Evolutionary conservation across 2,329 filamentous ascomycete genomes (phyloP).

Genomic region (Aspergillus sp.): DNA sequence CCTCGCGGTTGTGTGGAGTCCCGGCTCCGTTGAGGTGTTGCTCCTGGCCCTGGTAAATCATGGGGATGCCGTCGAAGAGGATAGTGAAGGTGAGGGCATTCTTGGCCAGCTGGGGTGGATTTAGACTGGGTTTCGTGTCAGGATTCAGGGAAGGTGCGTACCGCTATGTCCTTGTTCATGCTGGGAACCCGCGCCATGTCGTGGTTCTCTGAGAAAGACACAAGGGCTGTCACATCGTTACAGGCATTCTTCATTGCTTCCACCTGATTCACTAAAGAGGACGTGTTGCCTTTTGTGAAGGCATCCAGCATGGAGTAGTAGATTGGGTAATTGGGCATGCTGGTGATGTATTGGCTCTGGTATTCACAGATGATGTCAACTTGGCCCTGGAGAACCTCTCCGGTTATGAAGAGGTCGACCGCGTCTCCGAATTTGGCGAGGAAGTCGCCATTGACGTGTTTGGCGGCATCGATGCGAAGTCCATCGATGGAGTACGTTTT

Average conservation of each 20-base stretch:
- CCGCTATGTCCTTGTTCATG: slow-evolving; percentile 49
- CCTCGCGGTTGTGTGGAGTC: slow-evolving; percentile 53
- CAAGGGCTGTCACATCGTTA: slow-evolving; percentile 46
- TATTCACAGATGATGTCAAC: slow-evolving; percentile 40
- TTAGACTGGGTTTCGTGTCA: not conserved
- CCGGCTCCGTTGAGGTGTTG: slow-evolving; percentile 54
- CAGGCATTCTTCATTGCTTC: slow-evolving; percentile 26
- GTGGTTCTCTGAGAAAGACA: slow-evolving; percentile 60
- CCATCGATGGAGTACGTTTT: slow-evolving; percentile 50
- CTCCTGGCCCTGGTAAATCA: slow-evolving; percentile 66
- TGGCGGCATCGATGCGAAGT: slow-evolving; percentile 51
- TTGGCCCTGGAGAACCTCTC: slow-evolving; percentile 45
- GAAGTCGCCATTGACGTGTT: slow-evolving; percentile 46
- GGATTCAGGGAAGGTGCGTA: not conserved
- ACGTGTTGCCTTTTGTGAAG: slow-evolving; percentile 33
- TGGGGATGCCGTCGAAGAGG: slow-evolving; percentile 59
- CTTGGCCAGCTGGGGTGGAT: slow-evolving; percentile 47
- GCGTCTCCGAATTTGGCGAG: slow-evolving; percentile 38
- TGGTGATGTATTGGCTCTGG: slow-evolving; percentile 38
- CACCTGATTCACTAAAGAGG: slow-evolving; percentile 25
- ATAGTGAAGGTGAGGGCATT: slow-evolving; percentile 64
- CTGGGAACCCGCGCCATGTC: slow-evolving; percentile 56
- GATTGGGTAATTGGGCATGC: slow-evolving; percentile 50
- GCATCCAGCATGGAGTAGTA: slow-evolving; percentile 36
- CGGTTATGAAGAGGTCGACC: slow-evolving; percentile 43